phyloP scores from a whole-genome alignment of 768 basidiomycete genomes.

The Termitomyces titanicus region DNA sequence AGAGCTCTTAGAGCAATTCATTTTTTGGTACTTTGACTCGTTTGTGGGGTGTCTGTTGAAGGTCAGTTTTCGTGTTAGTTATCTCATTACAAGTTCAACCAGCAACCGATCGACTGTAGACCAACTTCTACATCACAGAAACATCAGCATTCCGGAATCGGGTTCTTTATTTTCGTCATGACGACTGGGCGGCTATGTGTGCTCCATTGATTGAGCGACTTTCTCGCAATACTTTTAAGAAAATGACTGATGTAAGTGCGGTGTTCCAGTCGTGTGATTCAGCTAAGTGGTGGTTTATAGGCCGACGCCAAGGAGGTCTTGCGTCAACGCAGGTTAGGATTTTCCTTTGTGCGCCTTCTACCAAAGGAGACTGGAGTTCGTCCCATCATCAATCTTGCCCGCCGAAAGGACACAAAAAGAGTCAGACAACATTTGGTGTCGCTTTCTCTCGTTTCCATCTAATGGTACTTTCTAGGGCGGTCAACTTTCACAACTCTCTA shows the following conservation, averaged over 20 bases:
- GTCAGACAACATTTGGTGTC: slow-evolving; percentile 15
- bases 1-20: slow-evolving; percentile 81
- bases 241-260: slow-evolving; percentile 58
- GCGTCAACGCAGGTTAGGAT: slow-evolving; percentile 72
- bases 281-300: slow-evolving; percentile 29
- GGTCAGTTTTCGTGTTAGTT: slow-evolving; percentile 41
- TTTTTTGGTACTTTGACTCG: slow-evolving; percentile 94
- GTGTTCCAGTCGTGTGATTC: not conserved
- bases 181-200: slow-evolving; percentile 88
- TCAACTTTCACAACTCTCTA: slow-evolving; percentile 49
- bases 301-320: slow-evolving; percentile 61
- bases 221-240: slow-evolving; percentile 63
- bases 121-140: slow-evolving; percentile 92
- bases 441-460: not conserved
- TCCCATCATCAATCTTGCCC: slow-evolving; percentile 87
- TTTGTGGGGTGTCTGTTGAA: slow-evolving; percentile 78
- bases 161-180: slow-evolving; percentile 89
- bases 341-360: slow-evolving; percentile 81
- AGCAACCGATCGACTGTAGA: slow-evolving; percentile 45
- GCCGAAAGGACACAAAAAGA: slow-evolving; percentile 35
- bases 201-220: slow-evolving; percentile 78
- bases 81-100: not conserved
- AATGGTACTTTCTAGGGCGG: slow-evolving; percentile 22
- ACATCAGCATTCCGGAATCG: slow-evolving; percentile 81
- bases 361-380: slow-evolving; percentile 95